Evolutionary conservation across 1,284 basidiomycete genomes (phyloP), one percentile per base, ranked within the genome.

Genomic region (Leccinum pachyderme): DNA sequence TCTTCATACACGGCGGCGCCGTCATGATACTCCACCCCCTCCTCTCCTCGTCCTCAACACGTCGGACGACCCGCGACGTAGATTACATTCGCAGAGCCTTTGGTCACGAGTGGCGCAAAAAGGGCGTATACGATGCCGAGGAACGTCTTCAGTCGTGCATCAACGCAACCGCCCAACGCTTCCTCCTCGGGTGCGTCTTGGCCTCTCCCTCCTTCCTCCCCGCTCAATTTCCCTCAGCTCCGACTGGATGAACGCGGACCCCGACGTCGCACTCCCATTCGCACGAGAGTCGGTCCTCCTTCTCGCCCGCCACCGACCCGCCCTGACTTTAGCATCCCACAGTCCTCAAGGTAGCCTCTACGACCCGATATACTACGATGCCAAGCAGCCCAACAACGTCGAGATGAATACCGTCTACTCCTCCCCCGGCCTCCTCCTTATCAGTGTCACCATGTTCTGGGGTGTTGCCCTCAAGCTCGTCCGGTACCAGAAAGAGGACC

Each of bases 231-330:
- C 47, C 22, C n/a, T 12, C 25, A 70, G 68, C 0, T 72, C 74
- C 35, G 86, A 87, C 65, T 88, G 86, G 86, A 86, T 87, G 84
- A 87, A 87, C 56, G 77, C 81, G 3, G 81, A 84, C 61, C 81
- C 86, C 0, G 86, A 88, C 62, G 75, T 84, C 9, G 82, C 84
- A 1, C 73, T 87, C 45, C 86, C 86, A 12, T 78, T 82, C 77
- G 77, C 80, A 13, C 68, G 66, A 57, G 80, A 84, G 84, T 87
- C 64, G 71, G 84, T 79, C 52, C 11, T 2, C 35, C 47, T 43
- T 49, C 39, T 47, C 13, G 15, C 22, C 44, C 0, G n/a, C 48
- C 52, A 52, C 55, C 49, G 47, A 53, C 45, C 48, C 57, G 44
- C 33, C 55, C 45, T 63, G 41, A 63, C 28, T 4, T 8, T 6